Conservation (phyloP, 495 filamentous ascomycete species). For the Penicillium crystallinum region DNA sequence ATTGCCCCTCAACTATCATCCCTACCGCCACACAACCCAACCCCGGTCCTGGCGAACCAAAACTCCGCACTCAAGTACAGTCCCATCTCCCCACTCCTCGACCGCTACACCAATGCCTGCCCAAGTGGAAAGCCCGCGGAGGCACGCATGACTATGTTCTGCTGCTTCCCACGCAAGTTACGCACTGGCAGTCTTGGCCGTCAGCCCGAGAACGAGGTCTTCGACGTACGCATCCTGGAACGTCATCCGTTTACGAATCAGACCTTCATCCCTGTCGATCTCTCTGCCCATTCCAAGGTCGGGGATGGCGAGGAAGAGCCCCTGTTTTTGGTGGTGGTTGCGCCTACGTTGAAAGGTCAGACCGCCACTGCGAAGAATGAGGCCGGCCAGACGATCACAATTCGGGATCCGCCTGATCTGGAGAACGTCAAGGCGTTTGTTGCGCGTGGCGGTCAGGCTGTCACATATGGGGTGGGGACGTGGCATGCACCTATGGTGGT, state of each 20-base stretch:
- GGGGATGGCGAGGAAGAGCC: constrained; percentile 28
- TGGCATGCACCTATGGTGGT: constrained; percentile 99
- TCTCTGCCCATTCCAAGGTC: constrained; percentile 35
- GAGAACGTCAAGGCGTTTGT: constrained; percentile 67
- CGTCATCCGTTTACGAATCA: constrained; percentile 92
- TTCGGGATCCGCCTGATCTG: constrained; percentile 69
- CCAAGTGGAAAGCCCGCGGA: constrained; percentile 56
- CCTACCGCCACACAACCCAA: constrained; percentile 36
- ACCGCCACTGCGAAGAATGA: constrained; percentile 31
- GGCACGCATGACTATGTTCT: constrained; percentile 81
- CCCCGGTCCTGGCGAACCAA: constrained; percentile 66
- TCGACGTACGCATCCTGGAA: constrained; percentile 75
- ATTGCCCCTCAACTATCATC: constrained; percentile 37
- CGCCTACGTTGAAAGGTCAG: constrained; percentile 54
- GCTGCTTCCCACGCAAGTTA: constrained; percentile 66
- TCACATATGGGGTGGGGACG: constrained; percentile 86
- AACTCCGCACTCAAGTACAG: constrained; percentile 81
- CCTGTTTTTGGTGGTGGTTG: constrained; percentile 83
- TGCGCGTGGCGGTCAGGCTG: constrained; percentile 72
- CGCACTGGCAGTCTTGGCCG: constrained; percentile 16
- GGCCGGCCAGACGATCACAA: constrained; percentile 25
- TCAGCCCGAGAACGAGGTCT: constrained; percentile 33
- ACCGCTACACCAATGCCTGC: constrained; percentile 58
- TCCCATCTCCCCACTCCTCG: constrained; percentile 62
- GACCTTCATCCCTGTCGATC: constrained; percentile 78